These are phyloP conservation scores for Gloeopeniophorella convolvens DNA, from an alignment of 768 basidiomycete species.

Conservation along the genomic window DNA sequence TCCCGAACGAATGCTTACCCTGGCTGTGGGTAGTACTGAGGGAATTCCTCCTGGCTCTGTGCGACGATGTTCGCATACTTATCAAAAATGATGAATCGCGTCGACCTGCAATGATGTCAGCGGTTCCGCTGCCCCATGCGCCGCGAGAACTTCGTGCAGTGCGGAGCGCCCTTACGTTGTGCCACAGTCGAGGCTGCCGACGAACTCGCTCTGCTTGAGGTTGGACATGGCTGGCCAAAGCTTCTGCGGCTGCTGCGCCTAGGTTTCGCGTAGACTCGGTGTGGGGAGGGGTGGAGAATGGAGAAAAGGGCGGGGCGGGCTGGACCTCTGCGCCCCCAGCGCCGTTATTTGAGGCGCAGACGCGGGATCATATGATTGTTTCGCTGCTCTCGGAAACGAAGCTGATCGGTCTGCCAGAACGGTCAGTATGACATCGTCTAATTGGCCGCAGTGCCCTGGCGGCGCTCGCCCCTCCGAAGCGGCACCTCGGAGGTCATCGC, in stretches of 20 bases:
- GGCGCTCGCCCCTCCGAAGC: too few species aligned
- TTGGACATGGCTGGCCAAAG: conserved; percentile 23
- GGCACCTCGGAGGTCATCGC: too few species aligned
- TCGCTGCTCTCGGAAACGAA: too few species aligned
- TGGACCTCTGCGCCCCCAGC: not conserved
- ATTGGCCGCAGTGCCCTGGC: too few species aligned
- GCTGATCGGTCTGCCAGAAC: conserved; percentile 37
- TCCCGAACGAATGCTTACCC: conserved; percentile 57
- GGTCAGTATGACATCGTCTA: conserved; percentile 63
- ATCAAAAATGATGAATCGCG: conserved; percentile 90
- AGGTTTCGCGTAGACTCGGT: too few species aligned
- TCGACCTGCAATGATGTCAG: conserved; percentile 49
- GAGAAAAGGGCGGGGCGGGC: not conserved
- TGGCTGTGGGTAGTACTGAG: conserved; percentile 87
- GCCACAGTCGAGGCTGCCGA: conserved; percentile 90
- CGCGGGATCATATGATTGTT: conserved; percentile 16
- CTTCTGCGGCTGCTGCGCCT: not conserved
- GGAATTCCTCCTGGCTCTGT: conserved; percentile 87
- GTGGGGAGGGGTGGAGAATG: not conserved
- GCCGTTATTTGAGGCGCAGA: not conserved
- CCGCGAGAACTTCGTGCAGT: too few species aligned
- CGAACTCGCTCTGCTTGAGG: conserved; percentile 68
- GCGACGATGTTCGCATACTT: conserved; percentile 80
- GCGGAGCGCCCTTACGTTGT: conserved; percentile 96
- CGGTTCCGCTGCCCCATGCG: too few species aligned